These are phyloP conservation scores for Fusarium xylarioides DNA, from an alignment of 2,329 filamentous ascomycete species.

Conservation along the genomic window DNA sequence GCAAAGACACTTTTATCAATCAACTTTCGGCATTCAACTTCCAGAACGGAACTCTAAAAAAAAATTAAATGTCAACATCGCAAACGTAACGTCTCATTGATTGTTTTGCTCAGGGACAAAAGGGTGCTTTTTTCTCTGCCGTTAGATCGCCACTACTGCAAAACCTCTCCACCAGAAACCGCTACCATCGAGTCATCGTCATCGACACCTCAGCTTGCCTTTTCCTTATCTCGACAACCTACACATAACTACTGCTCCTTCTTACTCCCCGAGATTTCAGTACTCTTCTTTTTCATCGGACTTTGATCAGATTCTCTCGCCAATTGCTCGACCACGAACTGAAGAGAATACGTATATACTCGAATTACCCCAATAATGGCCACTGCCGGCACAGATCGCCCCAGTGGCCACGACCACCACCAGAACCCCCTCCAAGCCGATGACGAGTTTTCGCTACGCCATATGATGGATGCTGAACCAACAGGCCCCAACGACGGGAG, in stretches of 20 bases:
- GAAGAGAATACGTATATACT: conserved; percentile 1
- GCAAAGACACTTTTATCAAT: conserved; percentile 1
- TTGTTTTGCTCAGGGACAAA: background rate
- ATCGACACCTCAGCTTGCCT: conserved; percentile 31
- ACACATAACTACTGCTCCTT: background rate
- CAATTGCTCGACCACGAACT: conserved; percentile 27
- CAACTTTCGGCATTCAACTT: background rate
- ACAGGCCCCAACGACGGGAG: conserved; percentile 17
- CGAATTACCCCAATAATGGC: conserved; percentile 33
- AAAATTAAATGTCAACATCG: background rate
- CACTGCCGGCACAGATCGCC: conserved; percentile 34
- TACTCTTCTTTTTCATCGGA: background rate
- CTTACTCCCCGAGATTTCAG: background rate
- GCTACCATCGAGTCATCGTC: conserved; percentile 38
- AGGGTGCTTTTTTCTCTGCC: background rate
- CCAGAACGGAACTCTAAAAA: conserved; percentile 5
- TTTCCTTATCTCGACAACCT: background rate
- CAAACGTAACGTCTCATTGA: background rate
- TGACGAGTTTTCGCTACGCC: conserved; percentile 45
- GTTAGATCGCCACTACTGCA: conserved; percentile 25
- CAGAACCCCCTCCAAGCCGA: conserved; percentile 37
- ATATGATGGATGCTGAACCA: conserved; percentile 38
- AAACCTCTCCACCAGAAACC: conserved; percentile 30
- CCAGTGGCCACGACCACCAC: conserved; percentile 35
- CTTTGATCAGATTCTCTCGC: background rate